Conservation (phyloP, 2,329 filamentous ascomycete genomes). For the Calcarisporium arbuscula region DNA sequence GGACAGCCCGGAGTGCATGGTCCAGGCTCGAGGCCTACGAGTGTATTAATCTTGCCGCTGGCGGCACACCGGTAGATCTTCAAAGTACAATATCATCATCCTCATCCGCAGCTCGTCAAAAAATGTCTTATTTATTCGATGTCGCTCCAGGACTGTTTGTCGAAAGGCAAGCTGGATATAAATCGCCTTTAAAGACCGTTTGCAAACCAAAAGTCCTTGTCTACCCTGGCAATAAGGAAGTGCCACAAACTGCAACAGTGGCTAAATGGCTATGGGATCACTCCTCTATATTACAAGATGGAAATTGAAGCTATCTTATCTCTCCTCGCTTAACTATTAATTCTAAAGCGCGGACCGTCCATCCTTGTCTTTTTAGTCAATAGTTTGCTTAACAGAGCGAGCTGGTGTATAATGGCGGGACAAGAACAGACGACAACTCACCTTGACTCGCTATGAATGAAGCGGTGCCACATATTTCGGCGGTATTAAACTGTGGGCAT, state of each 20-base stretch:
- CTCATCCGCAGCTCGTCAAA: slow-evolving; percentile 20
- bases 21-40: slow-evolving; percentile 30
- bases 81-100: slow-evolving; percentile 22
- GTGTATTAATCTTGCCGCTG: slow-evolving; percentile 27
- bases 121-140: slow-evolving; percentile 29
- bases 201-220: slow-evolving; percentile 27
- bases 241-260: slow-evolving; percentile 24
- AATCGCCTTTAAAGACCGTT: slow-evolving; percentile 23
- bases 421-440: too few species aligned
- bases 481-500: too few species aligned
- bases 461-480: too few species aligned
- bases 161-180: slow-evolving; percentile 27
- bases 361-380: too few species aligned
- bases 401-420: too few species aligned
- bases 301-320: too few species aligned
- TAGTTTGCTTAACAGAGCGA: too few species aligned
- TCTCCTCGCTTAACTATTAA: too few species aligned
- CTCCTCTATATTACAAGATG: slow-evolving; percentile 13
- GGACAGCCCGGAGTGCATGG: slow-evolving; percentile 29
- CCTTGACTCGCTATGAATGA: too few species aligned
- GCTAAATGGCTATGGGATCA: slow-evolving; percentile 27
- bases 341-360: too few species aligned
- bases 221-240: slow-evolving; percentile 17
- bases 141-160: slow-evolving; percentile 30
- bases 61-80: slow-evolving; percentile 22